Percentiles rank a stretch among this genome's conserved stretches.
Evolutionary conservation across 2,329 filamentous ascomycete genomes (phyloP).

Genomic region (Chaetoscypha palmicola): DNA sequence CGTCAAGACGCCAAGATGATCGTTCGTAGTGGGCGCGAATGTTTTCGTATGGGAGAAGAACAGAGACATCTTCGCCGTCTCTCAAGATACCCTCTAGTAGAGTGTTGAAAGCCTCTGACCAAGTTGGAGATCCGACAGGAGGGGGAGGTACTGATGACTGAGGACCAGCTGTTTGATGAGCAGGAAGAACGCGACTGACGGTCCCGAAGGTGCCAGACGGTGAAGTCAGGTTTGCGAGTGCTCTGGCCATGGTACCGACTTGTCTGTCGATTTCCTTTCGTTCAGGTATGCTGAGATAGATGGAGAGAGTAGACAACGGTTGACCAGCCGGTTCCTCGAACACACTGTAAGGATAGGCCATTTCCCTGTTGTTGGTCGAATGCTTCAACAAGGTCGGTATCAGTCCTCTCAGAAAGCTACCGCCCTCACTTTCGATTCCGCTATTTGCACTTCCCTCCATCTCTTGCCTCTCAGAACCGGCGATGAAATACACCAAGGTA

Average conservation of each 20-base stretch:
- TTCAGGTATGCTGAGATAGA: constrained; percentile 23
- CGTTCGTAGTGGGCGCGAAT: constrained; percentile 47
- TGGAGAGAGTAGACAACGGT: constrained; percentile 23
- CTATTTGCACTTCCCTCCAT: constrained; percentile 4
- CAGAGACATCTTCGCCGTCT: constrained; percentile 53
- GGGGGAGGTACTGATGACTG: constrained; percentile 4
- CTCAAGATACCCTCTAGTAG: constrained; percentile 50
- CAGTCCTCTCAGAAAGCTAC: background rate
- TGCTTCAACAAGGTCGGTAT: constrained; percentile 29
- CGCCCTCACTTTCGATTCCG: background rate
- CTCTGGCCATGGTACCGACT: constrained; percentile 24
- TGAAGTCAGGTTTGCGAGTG: constrained; percentile 25
- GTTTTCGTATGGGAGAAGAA: constrained; percentile 49
- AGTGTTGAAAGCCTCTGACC: constrained; percentile 50
- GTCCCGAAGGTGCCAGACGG: constrained; percentile 27
- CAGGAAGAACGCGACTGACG: constrained; percentile 22
- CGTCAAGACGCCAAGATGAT: constrained; percentile 44
- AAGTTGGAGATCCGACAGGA: constrained; percentile 35
- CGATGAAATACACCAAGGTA: constrained; percentile 24
- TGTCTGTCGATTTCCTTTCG: constrained; percentile 24
- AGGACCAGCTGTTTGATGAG: constrained; percentile 7
- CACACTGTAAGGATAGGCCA: constrained; percentile 29
- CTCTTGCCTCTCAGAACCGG: constrained; percentile 10
- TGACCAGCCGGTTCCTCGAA: constrained; percentile 21
- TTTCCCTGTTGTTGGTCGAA: constrained; percentile 26